phyloP scores from a whole-genome alignment of 768 basidiomycete species.

The Boletus patriciae region DNA sequence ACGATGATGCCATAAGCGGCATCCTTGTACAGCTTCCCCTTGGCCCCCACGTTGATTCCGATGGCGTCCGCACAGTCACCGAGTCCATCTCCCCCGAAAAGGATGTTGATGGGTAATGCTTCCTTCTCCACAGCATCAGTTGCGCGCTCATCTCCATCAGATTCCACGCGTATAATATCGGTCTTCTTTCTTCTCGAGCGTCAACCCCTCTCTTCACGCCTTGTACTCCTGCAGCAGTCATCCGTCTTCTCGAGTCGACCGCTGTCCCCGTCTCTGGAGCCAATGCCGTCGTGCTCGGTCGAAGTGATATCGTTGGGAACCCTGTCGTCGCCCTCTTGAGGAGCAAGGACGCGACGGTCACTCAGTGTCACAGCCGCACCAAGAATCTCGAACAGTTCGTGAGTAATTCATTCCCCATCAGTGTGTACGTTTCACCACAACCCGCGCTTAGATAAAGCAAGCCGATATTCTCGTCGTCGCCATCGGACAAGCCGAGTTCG shows the following conservation, averaged over 20 bases:
- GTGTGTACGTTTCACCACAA: conserved; percentile 3
- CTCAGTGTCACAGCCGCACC: conserved; percentile 94
- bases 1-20: conserved; percentile 78
- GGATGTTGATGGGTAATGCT: conserved; percentile 89
- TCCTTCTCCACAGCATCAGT: conserved; percentile 1
- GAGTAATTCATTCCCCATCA: conserved; percentile 30
- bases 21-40: conserved; percentile 96
- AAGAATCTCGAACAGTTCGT: conserved; percentile 79
- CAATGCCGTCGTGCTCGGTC: conserved; percentile 88
- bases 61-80: conserved; percentile 88
- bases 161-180: conserved; percentile 98
- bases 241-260: conserved; percentile 88
- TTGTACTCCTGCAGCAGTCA: conserved; percentile 93
- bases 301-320: conserved; percentile 96
- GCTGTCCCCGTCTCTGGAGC: conserved; percentile 74
- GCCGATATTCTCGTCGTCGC: conserved; percentile 96
- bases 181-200: conserved; percentile 88
- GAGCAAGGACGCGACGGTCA: conserved; percentile 91
- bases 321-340: conserved; percentile 91
- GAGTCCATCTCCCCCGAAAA: conserved; percentile 92
- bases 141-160: conserved; percentile 40
- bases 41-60: conserved; percentile 73
- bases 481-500: conserved; percentile 89
- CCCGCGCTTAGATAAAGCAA: conserved; percentile 58
- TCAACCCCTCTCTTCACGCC: conserved; percentile 88